Evolutionary conservation across 2,329 filamentous ascomycete species (phyloP), one percentile per base, ranked within the genome.

Genomic region (Coniella lustricola): DNA sequence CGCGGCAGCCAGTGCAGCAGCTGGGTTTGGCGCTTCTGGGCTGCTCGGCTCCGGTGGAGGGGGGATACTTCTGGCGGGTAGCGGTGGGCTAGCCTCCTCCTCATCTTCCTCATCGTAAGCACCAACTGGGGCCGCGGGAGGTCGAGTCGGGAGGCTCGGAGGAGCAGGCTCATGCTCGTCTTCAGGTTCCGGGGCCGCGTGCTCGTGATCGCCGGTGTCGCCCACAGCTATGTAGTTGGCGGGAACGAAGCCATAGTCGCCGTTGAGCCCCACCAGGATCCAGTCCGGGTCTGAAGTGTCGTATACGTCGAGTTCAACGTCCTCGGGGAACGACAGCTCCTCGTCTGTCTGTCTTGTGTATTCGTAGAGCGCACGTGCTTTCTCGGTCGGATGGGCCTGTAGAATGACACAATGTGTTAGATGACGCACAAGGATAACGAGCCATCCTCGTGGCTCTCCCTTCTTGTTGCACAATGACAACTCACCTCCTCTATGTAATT

Each of bases 301-400:
- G 68, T 87, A 97, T 41, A 98, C 87, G 52, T 86, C 74, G 42
- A 98, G 76, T 38, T 81, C 69, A 35, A 85, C 83, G 63, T 95
- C 90, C 71, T 98, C 93, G 42, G 87, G 79, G 64, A 98, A 97
- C 20, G 91, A 97, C 9, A 98, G 75, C 68, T 98, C 93, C 68
- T 98, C 93, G 62, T 98, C 93, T 20, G 93, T 98, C 70, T 98
- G 93, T 59, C 91, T 82, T 44, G 87, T 87, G 66, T 98, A 98
- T 66, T 98, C 93, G 72, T 91, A 98, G n/a, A 97, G 79, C n/a
- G 93, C 88, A 65, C 85, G 90, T 43, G 91, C 93, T 57, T 84
- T 76, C 53, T 80, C 56, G 54, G 75, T 64, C 18, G 84, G 79
- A 63, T 55, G 47, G 18, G 33, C 34, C 25, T 46, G 14, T 14